phyloP scores from a whole-genome alignment of 2,329 filamentous ascomycete genomes.

The Cercospora sp. region DNA sequence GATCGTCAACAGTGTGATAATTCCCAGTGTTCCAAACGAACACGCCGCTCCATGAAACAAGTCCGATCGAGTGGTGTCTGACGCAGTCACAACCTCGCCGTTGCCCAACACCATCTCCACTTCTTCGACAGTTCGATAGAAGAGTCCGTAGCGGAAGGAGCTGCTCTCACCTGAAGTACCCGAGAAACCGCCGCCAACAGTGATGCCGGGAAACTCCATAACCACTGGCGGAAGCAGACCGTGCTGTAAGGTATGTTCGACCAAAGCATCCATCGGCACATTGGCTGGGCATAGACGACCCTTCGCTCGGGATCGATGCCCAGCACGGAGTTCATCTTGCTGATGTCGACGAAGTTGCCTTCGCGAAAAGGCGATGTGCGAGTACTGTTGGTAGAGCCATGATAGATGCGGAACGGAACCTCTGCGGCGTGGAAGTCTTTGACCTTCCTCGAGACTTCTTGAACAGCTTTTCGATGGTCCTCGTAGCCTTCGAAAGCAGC shows the following conservation, averaged over 20 bases:
- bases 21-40: slow-evolving; percentile 64
- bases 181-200: slow-evolving; percentile 65
- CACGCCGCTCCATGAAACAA: slow-evolving; percentile 65
- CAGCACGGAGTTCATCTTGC: slow-evolving; percentile 48
- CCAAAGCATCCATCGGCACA: slow-evolving; percentile 65
- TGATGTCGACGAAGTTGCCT: slow-evolving; percentile 47
- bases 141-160: slow-evolving; percentile 65
- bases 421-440: slow-evolving; percentile 47
- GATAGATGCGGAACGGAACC: slow-evolving; percentile 56
- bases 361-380: slow-evolving; percentile 39
- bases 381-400: slow-evolving; percentile 59
- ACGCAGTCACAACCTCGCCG: slow-evolving; percentile 59
- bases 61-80: slow-evolving; percentile 51
- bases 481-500: neutral
- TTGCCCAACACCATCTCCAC: slow-evolving; percentile 65
- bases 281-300: slow-evolving; percentile 62
- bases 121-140: slow-evolving; percentile 61
- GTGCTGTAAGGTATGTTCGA: slow-evolving; percentile 56
- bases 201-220: slow-evolving; percentile 72
- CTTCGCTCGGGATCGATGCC: slow-evolving; percentile 41
- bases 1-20: slow-evolving; percentile 60
- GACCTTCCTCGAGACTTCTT: neutral
- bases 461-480: neutral
- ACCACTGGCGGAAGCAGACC: slow-evolving; percentile 64
- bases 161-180: slow-evolving; percentile 67